Percentiles rank a stretch among this genome's conserved stretches.
Evolutionary conservation across 208 protist genomes (phyloP).

Genomic region (Entamoeba dispar): DNA sequence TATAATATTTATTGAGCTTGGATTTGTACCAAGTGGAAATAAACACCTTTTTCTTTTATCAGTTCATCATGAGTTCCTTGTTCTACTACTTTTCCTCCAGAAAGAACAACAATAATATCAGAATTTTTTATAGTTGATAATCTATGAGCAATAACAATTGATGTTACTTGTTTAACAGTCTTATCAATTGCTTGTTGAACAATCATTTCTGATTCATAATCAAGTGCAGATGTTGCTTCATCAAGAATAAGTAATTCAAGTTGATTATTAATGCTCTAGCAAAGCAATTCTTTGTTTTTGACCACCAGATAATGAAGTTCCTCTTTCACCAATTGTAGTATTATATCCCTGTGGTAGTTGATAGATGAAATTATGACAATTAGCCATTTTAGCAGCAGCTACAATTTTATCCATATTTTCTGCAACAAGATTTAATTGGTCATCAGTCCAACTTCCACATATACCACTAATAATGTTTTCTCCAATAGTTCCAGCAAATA

Average conservation of each 20-base stretch:
- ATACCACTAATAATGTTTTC: not conserved
- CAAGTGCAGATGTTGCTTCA: conserved; percentile 32
- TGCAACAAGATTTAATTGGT: not conserved
- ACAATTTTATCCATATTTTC: not conserved
- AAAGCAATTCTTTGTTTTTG: conserved; percentile 47
- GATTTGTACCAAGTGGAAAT: no score
- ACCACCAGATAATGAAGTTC: conserved; percentile 28
- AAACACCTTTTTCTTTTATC: not conserved
- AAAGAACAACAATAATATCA: conserved; percentile 67
- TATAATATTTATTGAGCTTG: no score
- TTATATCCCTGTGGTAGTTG: not conserved
- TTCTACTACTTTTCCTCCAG: conserved; percentile 56
- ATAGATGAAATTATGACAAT: not conserved
- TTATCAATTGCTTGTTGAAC: conserved; percentile 23
- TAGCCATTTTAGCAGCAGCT: not conserved
- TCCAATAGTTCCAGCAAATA: not conserved
- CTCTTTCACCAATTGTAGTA: not conserved
- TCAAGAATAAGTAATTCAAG: conserved; percentile 47
- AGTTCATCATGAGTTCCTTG: conserved; percentile 59
- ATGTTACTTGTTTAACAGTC: conserved; percentile 33
- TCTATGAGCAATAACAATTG: conserved; percentile 68
- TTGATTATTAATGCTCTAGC: conserved; percentile 45
- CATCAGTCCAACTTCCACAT: no score
- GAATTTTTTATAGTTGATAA: conserved; percentile 60
- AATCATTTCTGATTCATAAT: conserved; percentile 20